These are phyloP conservation scores for Circinella minor DNA, from an alignment of 371 early-diverging fungal genomes.

Conservation along the genomic window DNA sequence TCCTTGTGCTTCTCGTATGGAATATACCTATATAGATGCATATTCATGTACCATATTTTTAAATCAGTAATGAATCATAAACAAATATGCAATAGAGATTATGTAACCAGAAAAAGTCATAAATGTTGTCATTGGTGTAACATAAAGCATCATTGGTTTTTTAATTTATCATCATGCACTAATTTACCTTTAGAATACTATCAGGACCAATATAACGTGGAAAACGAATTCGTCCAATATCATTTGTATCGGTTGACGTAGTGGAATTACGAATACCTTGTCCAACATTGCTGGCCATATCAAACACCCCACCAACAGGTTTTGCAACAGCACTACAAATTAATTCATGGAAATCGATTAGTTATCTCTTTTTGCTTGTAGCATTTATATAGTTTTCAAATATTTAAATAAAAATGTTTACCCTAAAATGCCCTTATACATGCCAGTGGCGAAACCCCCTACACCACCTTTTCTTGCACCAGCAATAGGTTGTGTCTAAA, in stretches of 20 bases:
- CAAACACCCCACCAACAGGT: slow-evolving; percentile 88
- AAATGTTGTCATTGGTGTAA: neutral
- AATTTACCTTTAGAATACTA: slow-evolving; percentile 67
- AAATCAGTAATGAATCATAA: too few species aligned
- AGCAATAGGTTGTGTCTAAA: slow-evolving; percentile 87
- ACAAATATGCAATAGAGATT: too few species aligned
- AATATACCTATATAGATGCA: slow-evolving; percentile 61
- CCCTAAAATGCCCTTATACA: slow-evolving; percentile 96
- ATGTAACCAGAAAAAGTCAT: too few species aligned
- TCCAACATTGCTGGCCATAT: slow-evolving; percentile 80
- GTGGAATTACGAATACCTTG: slow-evolving; percentile 95
- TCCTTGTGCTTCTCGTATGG: slow-evolving; percentile 85
- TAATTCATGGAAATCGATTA: too few species aligned
- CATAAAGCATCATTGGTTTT: neutral
- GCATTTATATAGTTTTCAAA: too few species aligned
- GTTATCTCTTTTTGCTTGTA: too few species aligned
- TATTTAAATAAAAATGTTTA: slow-evolving; percentile 25
- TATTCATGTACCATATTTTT: too few species aligned
- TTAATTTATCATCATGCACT: neutral
- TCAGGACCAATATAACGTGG: slow-evolving; percentile 90
- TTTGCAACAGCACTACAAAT: slow-evolving; percentile 76
- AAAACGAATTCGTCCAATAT: slow-evolving; percentile 73
- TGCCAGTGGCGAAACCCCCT: slow-evolving; percentile 95
- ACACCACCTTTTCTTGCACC: slow-evolving; percentile 92
- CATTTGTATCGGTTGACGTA: slow-evolving; percentile 86